Base-by-base conservation (phyloP, 768 basidiomycete genomes). In the Ephemerocybe angulata region DNA sequence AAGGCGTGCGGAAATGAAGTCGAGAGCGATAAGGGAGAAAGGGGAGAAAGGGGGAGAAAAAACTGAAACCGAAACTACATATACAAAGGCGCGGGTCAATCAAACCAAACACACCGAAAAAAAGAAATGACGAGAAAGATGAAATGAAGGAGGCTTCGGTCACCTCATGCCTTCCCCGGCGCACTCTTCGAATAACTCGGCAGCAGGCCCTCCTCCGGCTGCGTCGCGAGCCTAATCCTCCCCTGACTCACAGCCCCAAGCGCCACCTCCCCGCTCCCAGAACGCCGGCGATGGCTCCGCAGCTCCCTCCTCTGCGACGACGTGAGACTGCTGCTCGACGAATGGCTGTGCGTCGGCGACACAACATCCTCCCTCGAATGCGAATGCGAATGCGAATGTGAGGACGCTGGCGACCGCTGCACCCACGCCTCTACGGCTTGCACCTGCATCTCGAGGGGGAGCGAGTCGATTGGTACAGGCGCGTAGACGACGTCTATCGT, bases 391-490 rank as follows among this genome's bases (percentile, higher is more conserved):
- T 35, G 33, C 8, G 33, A 35, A 35, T 35, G 33, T 8, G 8
- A 17, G 74, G 38, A 57, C 65, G 70, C 53, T 67, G 63, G 47
- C 68, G 71, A 40, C 70, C 67, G 54, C 64, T 64, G 33, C 10
- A 90, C 73, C 88, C 88, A 89, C 10, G 84, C 87, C 61, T 88
- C 87, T 50, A 75, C 81, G n/a, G 81, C 81, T 19, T 71, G 76
- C 27, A 79, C 76, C 1, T 80, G 82, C 21, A 81, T 69, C 48
- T 80, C 71, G 31, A 76, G 73, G 8, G 87, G 78, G 10, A 89
- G 69, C 12, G 79, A 74, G 56, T 69, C 75, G 37, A 86, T 65
- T 0, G 85, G 79, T 1, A 90, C 77, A 12, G 87, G 86, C n/a
- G 86, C 84, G 63, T 89, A 90, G n/a, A 90, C 79, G 28, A 84